Conservation (phyloP, 1,284 basidiomycete genomes). For the Cutaneotrichosporon cutaneum region DNA sequence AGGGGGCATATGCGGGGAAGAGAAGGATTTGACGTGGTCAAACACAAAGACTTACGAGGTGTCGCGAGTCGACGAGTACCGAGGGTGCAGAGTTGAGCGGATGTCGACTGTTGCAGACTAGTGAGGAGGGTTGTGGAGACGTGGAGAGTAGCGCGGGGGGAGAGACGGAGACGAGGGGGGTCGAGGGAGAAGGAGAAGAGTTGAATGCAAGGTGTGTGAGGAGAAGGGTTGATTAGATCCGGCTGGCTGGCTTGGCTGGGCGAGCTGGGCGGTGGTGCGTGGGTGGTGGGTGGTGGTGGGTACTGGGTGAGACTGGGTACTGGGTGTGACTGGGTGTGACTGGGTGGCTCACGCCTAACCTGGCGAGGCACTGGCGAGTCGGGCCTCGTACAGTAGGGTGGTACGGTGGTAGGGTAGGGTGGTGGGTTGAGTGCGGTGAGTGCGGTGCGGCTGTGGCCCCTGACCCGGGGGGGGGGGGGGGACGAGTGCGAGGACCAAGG, state of each 20-base stretch:
- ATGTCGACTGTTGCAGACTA: too few relatives aligned
- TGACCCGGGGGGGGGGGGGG: too few relatives aligned
- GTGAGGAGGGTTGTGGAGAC: background rate
- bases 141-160: background rate
- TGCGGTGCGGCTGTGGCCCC: too few relatives aligned
- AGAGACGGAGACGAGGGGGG: background rate
- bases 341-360: too few relatives aligned
- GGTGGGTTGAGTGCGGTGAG: too few relatives aligned
- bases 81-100: background rate
- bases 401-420: too few relatives aligned
- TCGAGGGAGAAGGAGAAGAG: background rate
- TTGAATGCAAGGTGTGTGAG: background rate
- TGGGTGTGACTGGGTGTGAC: too few relatives aligned
- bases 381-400: too few relatives aligned
- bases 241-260: background rate
- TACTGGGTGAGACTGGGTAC: background rate
- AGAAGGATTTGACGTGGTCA: background rate
- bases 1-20: background rate
- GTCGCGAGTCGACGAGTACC: background rate
- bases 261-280: background rate
- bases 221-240: background rate
- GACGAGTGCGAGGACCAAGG: background rate
- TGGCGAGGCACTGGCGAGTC: too few relatives aligned
- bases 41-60: conserved; percentile 2
- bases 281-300: background rate